A percentile compares a stretch with the other conserved stretches of the same genome.
Evolutionary conservation across 1,284 basidiomycete species (phyloP).

Genomic region (Irpex sp.): DNA sequence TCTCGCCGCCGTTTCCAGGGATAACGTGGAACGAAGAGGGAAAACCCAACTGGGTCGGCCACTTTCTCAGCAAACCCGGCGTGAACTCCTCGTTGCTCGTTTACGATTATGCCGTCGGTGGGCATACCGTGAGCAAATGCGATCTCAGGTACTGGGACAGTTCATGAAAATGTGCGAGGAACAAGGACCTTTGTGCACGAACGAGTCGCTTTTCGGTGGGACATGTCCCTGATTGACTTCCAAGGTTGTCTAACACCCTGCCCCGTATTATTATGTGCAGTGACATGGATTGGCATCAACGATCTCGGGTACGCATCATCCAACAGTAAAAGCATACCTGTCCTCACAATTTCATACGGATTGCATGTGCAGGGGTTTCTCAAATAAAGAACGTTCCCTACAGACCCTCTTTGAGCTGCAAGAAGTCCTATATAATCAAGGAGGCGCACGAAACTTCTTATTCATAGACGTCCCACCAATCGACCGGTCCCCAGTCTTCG

Average conservation of each 20-base stretch:
- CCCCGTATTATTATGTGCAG: too few relatives aligned
- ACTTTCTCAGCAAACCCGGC: conserved; percentile 42
- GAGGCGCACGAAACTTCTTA: conserved; percentile 58
- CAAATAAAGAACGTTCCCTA: conserved; percentile 7
- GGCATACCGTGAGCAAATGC: conserved; percentile 38
- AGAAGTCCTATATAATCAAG: conserved; percentile 40
- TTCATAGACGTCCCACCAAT: conserved; percentile 63
- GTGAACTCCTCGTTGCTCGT: conserved; percentile 36
- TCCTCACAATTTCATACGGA: too few relatives aligned
- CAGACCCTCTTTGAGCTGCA: conserved; percentile 39
- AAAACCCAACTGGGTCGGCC: conserved; percentile 52
- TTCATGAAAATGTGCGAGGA: conserved; percentile 17
- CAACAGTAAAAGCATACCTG: too few relatives aligned
- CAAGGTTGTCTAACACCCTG: too few relatives aligned
- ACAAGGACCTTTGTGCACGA: conserved; percentile 38
- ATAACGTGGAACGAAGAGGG: conserved; percentile 39
- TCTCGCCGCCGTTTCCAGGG: conserved; percentile 39
- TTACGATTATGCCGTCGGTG: conserved; percentile 49
- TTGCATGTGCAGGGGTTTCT: not conserved
- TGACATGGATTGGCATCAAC: conserved; percentile 65
- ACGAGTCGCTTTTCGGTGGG: conserved; percentile 47
- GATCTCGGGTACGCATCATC: conserved; percentile 46
- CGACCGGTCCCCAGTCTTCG: conserved; percentile 39
- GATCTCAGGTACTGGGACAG: conserved; percentile 32
- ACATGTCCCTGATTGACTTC: not conserved